Evolutionary conservation across 495 filamentous ascomycete species (phyloP), one percentile per base, ranked within the genome.

Genomic region (Talaromyces thailandensis): DNA sequence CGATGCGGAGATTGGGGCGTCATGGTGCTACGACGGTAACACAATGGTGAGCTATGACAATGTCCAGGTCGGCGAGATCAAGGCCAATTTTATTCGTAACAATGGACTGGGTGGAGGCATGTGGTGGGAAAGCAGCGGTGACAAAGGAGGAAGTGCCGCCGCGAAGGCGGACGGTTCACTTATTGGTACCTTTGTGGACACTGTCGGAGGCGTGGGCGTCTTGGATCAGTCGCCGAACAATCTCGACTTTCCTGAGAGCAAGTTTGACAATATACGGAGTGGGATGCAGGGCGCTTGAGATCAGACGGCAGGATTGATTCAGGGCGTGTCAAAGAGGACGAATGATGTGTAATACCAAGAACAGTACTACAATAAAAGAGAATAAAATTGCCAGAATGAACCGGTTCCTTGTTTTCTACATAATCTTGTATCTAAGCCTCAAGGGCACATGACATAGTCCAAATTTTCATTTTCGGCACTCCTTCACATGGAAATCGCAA

Each of bases 61-160:
- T 21, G 76, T 85, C 5, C 73, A 75, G 18, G 83, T 86, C 64
- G 84, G 80, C 3, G 68, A 75, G 24, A 63, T 71, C 58, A 97
- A 97, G 75, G 83, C 82, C 9, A 66, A 78, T 29, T 97, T 87
- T 64, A 82, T 96, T 57, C 74, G 75, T 64, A 59, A 80, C 11
- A 80, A 80, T 31, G 78, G 81, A 31, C 81, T 96, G 6, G 93
- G 90, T 25, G 93, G 94, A 14, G 89, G 84, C 0, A 95, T 97
- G 85, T 98, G 91, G 84, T 98, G 93, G 94, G 93, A 97, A 76
- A 87, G 84, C 35, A 91, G 87, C 68, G 88, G 86, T 57, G 93
- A 97, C 69, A 87, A 82, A 69, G 77, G 75, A 35, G 76, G 75
- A 5, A 73, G 65, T 67, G 63, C 65, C 28, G 76, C 71, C 18